Evolutionary conservation across 495 filamentous ascomycete species (phyloP), one percentile per base, ranked within the genome.

Genomic region (Penicillium angulare): DNA sequence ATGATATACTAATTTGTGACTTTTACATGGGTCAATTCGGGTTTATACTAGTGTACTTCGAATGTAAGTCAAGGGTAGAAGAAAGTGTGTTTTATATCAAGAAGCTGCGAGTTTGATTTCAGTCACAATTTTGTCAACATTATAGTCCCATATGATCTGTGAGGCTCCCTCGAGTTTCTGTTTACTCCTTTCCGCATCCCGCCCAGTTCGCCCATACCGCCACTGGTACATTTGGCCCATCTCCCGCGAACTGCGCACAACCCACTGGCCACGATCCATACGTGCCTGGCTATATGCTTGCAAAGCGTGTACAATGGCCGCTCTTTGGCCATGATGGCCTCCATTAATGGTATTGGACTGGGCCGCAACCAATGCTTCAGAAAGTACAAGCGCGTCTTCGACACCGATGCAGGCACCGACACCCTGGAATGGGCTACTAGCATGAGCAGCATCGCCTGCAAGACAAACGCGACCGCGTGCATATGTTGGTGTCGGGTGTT

Each of bases 381-480:
- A 36, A n/a, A 36, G 31, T 21, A 32, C 23, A 16, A 31, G 24
- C 8, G 24, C 15, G 29, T 43, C 41, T 10, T 43, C 41, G 12
- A 43, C 53, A 1, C 69, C 69, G 22, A 56, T 64, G 39, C 73
- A 60, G 0, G 73, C 75, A 0, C 75, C 72, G 1, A 60, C 66
- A 15, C 75, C 73, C n/a, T 71, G 67, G 44, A 68, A 62, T 20
- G 73, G 73, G n/a, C 49, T 61, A 4, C 61, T 53, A 10, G 71
- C 75, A 47, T 78, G 75, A 0, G 74, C 74, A 7, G 74, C 68
- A 43, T 77, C 74, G 0, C 74, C 74, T 2, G 52, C 64, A 3
- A 77, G 27, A 38, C 62, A 67, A 3, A 71, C 38, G 0, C 59
- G 35, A 8, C 63, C 65, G 8, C 29, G 20, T 10, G 27, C 39